phyloP scores from a whole-genome alignment of 192 early-diverging fungal genomes.

The Backusella psychrophila region DNA sequence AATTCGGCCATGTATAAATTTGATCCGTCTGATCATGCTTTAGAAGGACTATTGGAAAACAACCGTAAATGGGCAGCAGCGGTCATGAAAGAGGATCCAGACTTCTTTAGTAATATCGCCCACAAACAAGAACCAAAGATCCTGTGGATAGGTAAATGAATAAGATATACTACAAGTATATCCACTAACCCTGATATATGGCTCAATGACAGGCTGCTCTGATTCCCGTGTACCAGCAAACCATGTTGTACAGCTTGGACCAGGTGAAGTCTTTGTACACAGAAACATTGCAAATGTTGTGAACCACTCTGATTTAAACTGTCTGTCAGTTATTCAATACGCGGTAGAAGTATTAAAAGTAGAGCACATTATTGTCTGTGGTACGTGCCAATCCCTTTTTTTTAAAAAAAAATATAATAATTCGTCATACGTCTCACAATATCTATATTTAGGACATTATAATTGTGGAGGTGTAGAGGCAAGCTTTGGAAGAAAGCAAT shows the following conservation, averaged over 20 bases:
- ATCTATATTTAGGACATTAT: constrained; percentile 50
- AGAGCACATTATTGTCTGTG: constrained; percentile 92
- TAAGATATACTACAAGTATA: background rate
- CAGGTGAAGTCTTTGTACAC: constrained; percentile 94
- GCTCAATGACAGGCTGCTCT: constrained; percentile 65
- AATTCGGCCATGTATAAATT: constrained; percentile 19
- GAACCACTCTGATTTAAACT: constrained; percentile 75
- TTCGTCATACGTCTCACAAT: background rate
- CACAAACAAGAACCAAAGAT: constrained; percentile 79
- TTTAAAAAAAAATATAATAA: too few relatives aligned
- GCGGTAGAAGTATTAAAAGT: constrained; percentile 91
- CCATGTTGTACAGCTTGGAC: constrained; percentile 59
- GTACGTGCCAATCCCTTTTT: constrained; percentile 32
- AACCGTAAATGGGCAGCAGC: constrained; percentile 65
- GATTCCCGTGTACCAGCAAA: constrained; percentile 93
- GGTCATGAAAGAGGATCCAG: constrained; percentile 56
- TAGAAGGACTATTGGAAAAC: constrained; percentile 40
- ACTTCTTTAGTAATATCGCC: constrained; percentile 71
- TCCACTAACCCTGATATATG: background rate
- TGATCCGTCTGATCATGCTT: constrained; percentile 22
- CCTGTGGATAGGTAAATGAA: constrained; percentile 73
- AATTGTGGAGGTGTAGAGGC: constrained; percentile 72
- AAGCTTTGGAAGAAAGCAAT: constrained; percentile 56
- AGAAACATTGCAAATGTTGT: constrained; percentile 97
- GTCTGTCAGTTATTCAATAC: constrained; percentile 87